A percentile compares a stretch with the other conserved stretches of the same genome.
phyloP scores from a whole-genome alignment of 495 filamentous ascomycete genomes.

The Penicillium cataractarum region DNA sequence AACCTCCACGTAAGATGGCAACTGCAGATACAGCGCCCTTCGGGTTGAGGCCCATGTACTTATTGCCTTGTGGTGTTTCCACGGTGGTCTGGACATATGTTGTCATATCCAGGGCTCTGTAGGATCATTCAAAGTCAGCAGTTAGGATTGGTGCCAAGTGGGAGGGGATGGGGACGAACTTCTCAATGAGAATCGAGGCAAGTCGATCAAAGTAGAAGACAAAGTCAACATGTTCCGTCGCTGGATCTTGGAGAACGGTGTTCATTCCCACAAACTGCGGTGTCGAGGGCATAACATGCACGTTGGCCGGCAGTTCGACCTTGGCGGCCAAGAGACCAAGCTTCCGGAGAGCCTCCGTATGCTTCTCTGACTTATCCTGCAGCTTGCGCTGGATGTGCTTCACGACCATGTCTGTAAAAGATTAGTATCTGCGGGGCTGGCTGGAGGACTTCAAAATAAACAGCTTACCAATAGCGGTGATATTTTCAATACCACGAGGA shows the following conservation, averaged over 20 bases:
- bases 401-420: conserved; percentile 74
- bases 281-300: conserved; percentile 71
- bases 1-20: conserved; percentile 83
- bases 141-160: background rate
- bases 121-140: conserved; percentile 11
- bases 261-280: conserved; percentile 84
- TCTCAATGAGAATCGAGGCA: conserved; percentile 80
- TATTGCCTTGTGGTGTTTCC: conserved; percentile 65
- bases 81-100: conserved; percentile 63
- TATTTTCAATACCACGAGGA: conserved; percentile 90
- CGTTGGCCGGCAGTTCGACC: conserved; percentile 71
- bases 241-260: conserved; percentile 82
- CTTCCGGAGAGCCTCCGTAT: conserved; percentile 73
- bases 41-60: conserved; percentile 68
- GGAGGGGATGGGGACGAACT: conserved; percentile 44
- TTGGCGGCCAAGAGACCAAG: conserved; percentile 70
- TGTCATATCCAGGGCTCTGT: conserved; percentile 71
- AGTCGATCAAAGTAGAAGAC: conserved; percentile 96
- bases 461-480: conserved; percentile 79
- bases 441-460: background rate
- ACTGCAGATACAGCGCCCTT: conserved; percentile 82
- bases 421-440: background rate
- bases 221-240: conserved; percentile 83
- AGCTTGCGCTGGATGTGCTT: conserved; percentile 86
- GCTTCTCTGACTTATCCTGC: conserved; percentile 79